A percentile compares a stretch with the other conserved stretches of the same genome.
These are phyloP conservation scores for Hypholoma sublateritium DNA, from an alignment of 768 basidiomycete genomes.

Conservation along the genomic window DNA sequence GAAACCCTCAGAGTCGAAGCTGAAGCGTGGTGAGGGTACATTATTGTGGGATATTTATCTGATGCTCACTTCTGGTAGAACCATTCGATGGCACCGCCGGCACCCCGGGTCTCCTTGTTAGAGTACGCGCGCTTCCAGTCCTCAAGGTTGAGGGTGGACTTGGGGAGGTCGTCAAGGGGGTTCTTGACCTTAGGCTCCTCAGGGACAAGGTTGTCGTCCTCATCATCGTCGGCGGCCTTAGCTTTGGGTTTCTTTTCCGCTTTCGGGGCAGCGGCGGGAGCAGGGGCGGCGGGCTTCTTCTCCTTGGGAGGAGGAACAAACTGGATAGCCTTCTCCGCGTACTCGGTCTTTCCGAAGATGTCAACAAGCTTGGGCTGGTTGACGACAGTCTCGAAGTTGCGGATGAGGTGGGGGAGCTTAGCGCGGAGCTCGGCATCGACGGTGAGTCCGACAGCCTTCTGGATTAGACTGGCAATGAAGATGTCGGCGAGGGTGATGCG, in stretches of 20 bases:
- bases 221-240: slow-evolving; percentile 67
- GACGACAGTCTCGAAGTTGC: slow-evolving; percentile 83
- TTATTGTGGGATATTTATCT: too few relatives aligned
- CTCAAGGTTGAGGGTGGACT: slow-evolving; percentile 84
- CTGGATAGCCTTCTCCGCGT: slow-evolving; percentile 67
- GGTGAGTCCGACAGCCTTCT: slow-evolving; percentile 49
- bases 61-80: slow-evolving; percentile 86
- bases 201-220: slow-evolving; percentile 72
- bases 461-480: slow-evolving; percentile 58
- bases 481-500: slow-evolving; percentile 95
- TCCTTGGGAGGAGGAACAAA: slow-evolving; percentile 78
- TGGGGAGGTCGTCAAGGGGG: slow-evolving; percentile 90
- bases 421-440: slow-evolving; percentile 68
- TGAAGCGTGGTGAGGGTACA: slow-evolving; percentile 25
- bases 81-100: slow-evolving; percentile 87
- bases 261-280: slow-evolving; percentile 45
- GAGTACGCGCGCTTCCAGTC: slow-evolving; percentile 99
- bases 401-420: slow-evolving; percentile 74
- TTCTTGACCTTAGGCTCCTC: slow-evolving; percentile 92
- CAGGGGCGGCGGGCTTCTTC: slow-evolving; percentile 57
- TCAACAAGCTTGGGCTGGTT: slow-evolving; percentile 79
- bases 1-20: slow-evolving; percentile 88
- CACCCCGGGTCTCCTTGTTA: slow-evolving; percentile 92
- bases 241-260: slow-evolving; percentile 65
- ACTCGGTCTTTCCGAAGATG: slow-evolving; percentile 59